Evolutionary conservation across 1,284 basidiomycete species (phyloP), one percentile per base, ranked within the genome.

Genomic region (Acaromyces ingoldii): DNA sequence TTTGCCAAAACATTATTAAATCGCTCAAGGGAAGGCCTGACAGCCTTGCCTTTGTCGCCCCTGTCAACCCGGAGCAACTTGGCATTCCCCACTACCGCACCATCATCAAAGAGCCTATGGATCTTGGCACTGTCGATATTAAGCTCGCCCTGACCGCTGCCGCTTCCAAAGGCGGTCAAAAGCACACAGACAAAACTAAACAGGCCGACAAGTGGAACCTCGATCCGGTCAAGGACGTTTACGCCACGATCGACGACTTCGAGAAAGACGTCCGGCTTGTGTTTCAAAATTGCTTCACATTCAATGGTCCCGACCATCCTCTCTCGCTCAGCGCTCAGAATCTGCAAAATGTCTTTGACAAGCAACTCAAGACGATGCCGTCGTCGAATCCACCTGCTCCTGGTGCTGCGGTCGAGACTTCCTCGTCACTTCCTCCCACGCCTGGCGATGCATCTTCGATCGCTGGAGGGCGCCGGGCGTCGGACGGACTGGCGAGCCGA

Each of bases 81-180:
- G 85, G 85, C 65, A 88, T 98, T 57, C 95, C 91, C 11, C 90
- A 93, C 73, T 99, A 99, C 72, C 83, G 82, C 40, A 82, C 81
- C 51, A 84, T 97, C 72, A 85, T 99, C 78, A 87, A 85, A 68
- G 83, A 82, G 29, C 95, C 95, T 0, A 96, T 96, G 89, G 95
- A 98, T 76, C 82, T 99, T 45, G 82, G 84, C n/a, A 95, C 92
- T 21, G 83, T 97, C 58, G 93, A 97, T 77, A 83, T 83, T 67
- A 95, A 96, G 78, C 62, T 74, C 9, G 63, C 70, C 6, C 51
- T 73, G 21, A 72, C 72, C 28, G 62, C 72, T 2, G 58, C 58
- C 26, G 60, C 59, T 2, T 49, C 62, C 38, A 66, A 67, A 39
- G 60, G 59, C 22, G 58, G 62, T 31, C 58, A 57, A 1, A 63